Base-by-base conservation (phyloP, 2,329 filamentous ascomycete species). In the Scedosporium apiospermum region DNA sequence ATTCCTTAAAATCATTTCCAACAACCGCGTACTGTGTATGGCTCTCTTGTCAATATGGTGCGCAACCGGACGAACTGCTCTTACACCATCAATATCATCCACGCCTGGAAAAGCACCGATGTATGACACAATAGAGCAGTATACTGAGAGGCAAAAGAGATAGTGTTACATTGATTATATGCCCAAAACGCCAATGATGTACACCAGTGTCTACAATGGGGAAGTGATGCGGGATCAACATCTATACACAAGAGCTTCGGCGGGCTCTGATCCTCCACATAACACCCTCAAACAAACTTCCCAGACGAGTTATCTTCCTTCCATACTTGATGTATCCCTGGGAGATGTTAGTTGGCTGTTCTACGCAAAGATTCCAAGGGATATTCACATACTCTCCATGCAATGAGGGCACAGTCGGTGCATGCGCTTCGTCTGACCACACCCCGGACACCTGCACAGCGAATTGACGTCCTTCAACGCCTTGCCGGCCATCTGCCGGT, bases 401-500 rank as follows among this genome's bases (percentile, higher is more conserved):
- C 95, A 99, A 71, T 90, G 87, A 21, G 91, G 87, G 75, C 95
- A 99, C 67, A 99, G 74, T 42, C 92, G 80, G 78, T 99, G 95
- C 71, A 91, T 88, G 72, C 91, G 87, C 81, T 99, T 99, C 27
- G 86, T 78, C 72, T 89, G 84, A 58, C 95, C 96, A 70, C 95
- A 99, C 14, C 87, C 90, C 0, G 93, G 90, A 73, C 95, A 99
- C 71, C 86, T 90, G 78, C 92, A 96, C 68, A 99, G 77, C 62
- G 85, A 84, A 66, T 89, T 95, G 63, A 96, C 87, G 73, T 99
- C 95, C 78, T 96, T 90, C 69, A 99, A 76, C 55, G 88, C 93
- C 78, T 99, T 99, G 71, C 95, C 95, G 26, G 93, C 93, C 88
- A 98, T 89, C 72, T 96, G 92, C 70, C 96, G 86, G 72, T 92